Conservation (phyloP, 2,329 filamentous ascomycete species). For the Fusarium annulatum region DNA sequence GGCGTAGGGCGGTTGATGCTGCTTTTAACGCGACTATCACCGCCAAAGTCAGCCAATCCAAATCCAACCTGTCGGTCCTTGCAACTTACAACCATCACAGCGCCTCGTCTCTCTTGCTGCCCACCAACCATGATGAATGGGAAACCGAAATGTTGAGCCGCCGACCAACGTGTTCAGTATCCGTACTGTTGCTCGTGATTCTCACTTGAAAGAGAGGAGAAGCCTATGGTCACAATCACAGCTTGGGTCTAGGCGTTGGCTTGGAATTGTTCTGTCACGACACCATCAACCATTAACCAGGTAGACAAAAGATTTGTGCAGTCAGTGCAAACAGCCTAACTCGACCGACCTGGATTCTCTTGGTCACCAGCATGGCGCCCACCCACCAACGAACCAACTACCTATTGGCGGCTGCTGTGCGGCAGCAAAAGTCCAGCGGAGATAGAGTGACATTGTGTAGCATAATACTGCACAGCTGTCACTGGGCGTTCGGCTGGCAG, state of each 20-base stretch:
- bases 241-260: constrained; percentile 28
- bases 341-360: constrained; percentile 5
- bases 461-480: constrained; percentile 38
- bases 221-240: constrained; percentile 26
- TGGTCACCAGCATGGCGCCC: constrained; percentile 24
- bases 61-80: constrained; percentile 26
- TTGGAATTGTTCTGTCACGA: constrained; percentile 22
- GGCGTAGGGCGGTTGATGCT: constrained; percentile 40
- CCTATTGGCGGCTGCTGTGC: constrained; percentile 17
- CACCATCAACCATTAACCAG: constrained; percentile 7
- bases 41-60: constrained; percentile 38
- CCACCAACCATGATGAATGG: constrained; percentile 24
- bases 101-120: constrained; percentile 23
- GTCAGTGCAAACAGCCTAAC: constrained; percentile 15
- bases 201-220: constrained; percentile 7
- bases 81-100: constrained; percentile 42
- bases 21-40: constrained; percentile 44
- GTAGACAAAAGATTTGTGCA: neutral
- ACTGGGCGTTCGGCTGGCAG: constrained; percentile 21
- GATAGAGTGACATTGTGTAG: constrained; percentile 39
- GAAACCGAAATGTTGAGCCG: constrained; percentile 27
- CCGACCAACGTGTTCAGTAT: constrained; percentile 28
- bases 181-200: neutral
- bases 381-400: constrained; percentile 18
- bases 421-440: constrained; percentile 14